Base-by-base conservation (phyloP, 2,329 filamentous ascomycete genomes). In the Cytospora piceae region DNA sequence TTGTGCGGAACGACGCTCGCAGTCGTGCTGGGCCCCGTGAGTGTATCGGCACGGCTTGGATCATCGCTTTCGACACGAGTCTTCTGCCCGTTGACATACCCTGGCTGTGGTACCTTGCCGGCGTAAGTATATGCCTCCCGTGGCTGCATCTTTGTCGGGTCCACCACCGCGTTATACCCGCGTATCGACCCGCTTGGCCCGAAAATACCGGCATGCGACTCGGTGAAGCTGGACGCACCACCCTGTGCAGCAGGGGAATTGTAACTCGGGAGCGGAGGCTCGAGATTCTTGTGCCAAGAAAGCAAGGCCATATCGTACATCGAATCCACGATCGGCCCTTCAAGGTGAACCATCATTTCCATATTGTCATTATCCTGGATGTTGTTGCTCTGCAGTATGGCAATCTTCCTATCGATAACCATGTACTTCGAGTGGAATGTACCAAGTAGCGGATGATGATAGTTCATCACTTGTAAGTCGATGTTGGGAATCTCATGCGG, bases 371-470 rank as follows among this genome's bases (percentile, higher is more conserved):
- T 94, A 69, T 92, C 87, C 74, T 87, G 82, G 58, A 94, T 90
- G 71, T 94, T 94, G 74, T 93, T 93, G 77, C 90, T 93, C 76
- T 91, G 89, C 1, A 94, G 74, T 1, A 91, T 79, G 0, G 85
- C 91, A n/a, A 90, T 80, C 68, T 84, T 86, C 8, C 91, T 83
- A 74, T 94, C 91, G 1, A 94, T 86, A 1, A 94, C 80, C 81
- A 92, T 90, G 73, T 90, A 93, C 73, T 94, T 94, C 68, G 87
- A 82, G 72, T 94, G 91, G 51, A 93, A 90, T 0, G 91, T 94
- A 0, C 91, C 91, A 3, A 94, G 76, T 1, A 90, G 76, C 1
- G 90, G 84, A 15, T 83, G 82, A 71, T 94, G 91, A 71, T 87
- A 89, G 72, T 92, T 94, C 67, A 90, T 83, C 7, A 93, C 90